A percentile compares a stretch with the other conserved stretches of the same genome.
phyloP scores from a whole-genome alignment of 352 stramenopile genomes.

The Globisporangium radiosum region DNA sequence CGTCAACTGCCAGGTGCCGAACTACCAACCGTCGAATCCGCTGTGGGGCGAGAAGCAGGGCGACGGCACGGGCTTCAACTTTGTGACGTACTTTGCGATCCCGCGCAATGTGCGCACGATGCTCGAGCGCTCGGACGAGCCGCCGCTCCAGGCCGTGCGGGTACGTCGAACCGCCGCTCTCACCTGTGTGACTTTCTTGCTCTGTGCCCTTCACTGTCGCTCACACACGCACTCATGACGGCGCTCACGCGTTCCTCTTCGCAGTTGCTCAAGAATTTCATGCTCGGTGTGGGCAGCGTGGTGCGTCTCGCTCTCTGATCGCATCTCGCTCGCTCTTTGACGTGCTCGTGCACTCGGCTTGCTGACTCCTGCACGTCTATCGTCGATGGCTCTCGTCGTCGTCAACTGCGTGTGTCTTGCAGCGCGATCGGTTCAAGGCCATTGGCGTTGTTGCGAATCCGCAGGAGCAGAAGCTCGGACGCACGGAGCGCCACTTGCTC shows the following conservation, averaged over 20 bases:
- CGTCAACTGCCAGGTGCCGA: conserved; percentile 82
- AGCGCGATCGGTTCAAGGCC: conserved; percentile 79
- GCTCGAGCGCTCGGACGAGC: conserved; percentile 28
- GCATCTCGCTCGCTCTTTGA: background rate
- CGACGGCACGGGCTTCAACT: conserved; percentile 73
- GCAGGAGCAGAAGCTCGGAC: conserved; percentile 57
- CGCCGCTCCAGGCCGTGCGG: conserved; percentile 41
- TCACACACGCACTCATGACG: background rate
- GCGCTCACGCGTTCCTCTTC: background rate
- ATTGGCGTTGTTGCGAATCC: conserved; percentile 80
- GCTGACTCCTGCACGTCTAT: background rate
- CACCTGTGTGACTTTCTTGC: background rate
- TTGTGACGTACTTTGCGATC: conserved; percentile 76
- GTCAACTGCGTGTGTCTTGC: background rate
- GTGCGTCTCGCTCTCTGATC: conserved; percentile 7
- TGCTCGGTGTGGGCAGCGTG: conserved; percentile 26
- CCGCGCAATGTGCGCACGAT: conserved; percentile 42
- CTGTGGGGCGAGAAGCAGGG: conserved; percentile 75
- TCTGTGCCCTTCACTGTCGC: background rate
- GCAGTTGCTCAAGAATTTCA: conserved; percentile 36
- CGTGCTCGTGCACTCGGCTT: background rate
- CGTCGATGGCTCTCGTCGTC: background rate
- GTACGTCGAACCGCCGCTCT: conserved; percentile 11
- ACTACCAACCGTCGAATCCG: conserved; percentile 76
- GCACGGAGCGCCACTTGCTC: conserved; percentile 65